Evolutionary conservation across 2,329 filamentous ascomycete genomes (phyloP).

Genomic region (Colletotrichum navitas): DNA sequence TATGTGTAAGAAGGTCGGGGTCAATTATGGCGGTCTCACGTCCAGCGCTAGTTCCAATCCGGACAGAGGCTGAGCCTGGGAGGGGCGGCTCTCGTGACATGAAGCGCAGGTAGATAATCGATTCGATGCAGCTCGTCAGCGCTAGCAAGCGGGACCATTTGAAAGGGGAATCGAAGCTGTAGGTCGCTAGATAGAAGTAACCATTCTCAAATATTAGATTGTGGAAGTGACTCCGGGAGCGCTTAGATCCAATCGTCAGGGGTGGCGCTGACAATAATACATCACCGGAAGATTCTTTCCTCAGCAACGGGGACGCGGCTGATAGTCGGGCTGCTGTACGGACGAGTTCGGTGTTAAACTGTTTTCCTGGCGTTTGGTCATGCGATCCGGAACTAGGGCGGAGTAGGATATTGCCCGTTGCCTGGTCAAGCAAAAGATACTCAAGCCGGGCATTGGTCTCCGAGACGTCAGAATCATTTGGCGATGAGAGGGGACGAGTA

Average conservation of each 20-base stretch:
- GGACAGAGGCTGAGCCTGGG: neutral
- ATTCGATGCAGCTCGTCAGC: neutral
- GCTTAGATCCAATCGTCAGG: conserved; percentile 2
- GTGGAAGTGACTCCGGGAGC: conserved; percentile 3
- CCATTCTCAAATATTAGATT: neutral
- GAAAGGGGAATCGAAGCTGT: neutral
- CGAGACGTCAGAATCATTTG: neutral
- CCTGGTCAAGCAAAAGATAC: neutral
- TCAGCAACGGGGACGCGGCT: conserved; percentile 17
- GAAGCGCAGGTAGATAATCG: neutral
- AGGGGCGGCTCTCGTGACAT: neutral
- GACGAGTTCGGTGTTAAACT: neutral
- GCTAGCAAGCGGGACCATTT: neutral
- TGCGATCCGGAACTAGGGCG: neutral
- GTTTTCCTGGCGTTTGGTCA: neutral
- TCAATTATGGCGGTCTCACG: conserved; percentile 12
- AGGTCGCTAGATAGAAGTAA: neutral
- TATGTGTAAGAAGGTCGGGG: neutral
- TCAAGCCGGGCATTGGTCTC: neutral
- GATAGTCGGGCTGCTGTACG: neutral
- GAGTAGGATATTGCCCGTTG: neutral
- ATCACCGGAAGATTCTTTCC: neutral
- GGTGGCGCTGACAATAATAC: conserved; percentile 23
- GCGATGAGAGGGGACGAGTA: neutral
- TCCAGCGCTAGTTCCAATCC: conserved; percentile 8